phyloP scores from a whole-genome alignment of 768 basidiomycete species.

The Lyophyllum semitale region DNA sequence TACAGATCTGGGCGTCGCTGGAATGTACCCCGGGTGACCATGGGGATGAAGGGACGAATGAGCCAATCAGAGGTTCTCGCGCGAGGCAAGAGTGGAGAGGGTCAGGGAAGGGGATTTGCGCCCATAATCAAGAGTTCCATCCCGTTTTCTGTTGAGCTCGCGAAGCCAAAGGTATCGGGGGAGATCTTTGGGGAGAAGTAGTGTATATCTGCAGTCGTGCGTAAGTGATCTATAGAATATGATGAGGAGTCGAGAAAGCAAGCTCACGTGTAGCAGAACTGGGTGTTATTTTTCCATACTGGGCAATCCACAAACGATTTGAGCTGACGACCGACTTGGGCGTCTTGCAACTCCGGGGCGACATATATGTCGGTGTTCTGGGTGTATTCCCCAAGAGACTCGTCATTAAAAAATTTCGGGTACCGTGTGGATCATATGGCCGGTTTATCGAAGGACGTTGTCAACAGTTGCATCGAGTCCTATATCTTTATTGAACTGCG shows the following conservation, averaged over 20 bases:
- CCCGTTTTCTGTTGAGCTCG: slow-evolving; percentile 20
- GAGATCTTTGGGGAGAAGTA: slow-evolving; percentile 27
- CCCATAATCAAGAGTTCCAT: slow-evolving; percentile 19
- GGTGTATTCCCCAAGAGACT: slow-evolving; percentile 27
- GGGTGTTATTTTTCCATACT: slow-evolving; percentile 27
- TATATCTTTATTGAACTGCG: too few species aligned
- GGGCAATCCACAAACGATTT: too few species aligned
- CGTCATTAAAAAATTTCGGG: too few species aligned
- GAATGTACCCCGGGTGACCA: slow-evolving; percentile 25
- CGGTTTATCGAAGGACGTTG: too few species aligned
- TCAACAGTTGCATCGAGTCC: too few species aligned
- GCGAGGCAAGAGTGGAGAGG: slow-evolving; percentile 18
- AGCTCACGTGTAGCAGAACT: slow-evolving; percentile 29
- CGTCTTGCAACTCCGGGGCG: slow-evolving; percentile 25
- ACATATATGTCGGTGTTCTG: slow-evolving; percentile 27
- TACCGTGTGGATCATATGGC: slow-evolving; percentile 8
- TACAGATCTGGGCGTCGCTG: slow-evolving; percentile 22
- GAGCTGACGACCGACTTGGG: slow-evolving; percentile 24
- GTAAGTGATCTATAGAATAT: too few species aligned
- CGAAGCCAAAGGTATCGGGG: slow-evolving; percentile 28
- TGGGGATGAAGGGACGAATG: slow-evolving; percentile 31
- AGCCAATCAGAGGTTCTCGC: slow-evolving; percentile 36
- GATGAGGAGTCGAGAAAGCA: too few species aligned
- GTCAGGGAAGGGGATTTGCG: slow-evolving; percentile 18
- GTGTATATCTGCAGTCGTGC: too few species aligned